A percentile compares a stretch with the other conserved stretches of the same genome.
Conservation (phyloP, 805 yeast species). For the Myxozyma nipponensis region DNA sequence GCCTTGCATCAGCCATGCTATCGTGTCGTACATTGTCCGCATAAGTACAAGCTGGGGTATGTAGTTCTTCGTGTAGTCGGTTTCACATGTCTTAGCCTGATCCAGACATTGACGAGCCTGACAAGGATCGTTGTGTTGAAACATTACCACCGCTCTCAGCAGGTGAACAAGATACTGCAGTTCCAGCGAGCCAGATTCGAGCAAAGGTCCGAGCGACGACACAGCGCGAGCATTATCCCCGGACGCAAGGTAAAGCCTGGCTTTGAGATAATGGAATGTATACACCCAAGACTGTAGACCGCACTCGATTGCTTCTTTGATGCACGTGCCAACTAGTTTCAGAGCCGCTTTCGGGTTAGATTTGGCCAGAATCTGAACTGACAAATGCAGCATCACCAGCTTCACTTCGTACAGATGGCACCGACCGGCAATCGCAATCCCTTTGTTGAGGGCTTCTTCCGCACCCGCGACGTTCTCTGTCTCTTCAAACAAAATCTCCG, state of each 20-base stretch:
- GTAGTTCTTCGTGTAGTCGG: constrained; percentile 21
- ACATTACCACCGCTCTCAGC: constrained; percentile 8
- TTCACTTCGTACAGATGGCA: constrained; percentile 20
- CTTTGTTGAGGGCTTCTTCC: constrained; percentile 26
- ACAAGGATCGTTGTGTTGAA: constrained; percentile 8
- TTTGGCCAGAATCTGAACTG: constrained; percentile 13
- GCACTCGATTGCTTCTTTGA: constrained; percentile 14
- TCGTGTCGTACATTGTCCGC: constrained; percentile 10
- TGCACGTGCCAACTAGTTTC: constrained; percentile 11
- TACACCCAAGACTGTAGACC: constrained; percentile 14
- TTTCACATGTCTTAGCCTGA: constrained; percentile 18
- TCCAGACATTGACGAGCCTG: constrained; percentile 8
- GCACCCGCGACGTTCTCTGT: constrained; percentile 12
- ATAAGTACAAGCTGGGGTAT: constrained; percentile 21
- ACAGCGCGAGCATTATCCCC: constrained; percentile 2
- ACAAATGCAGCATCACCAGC: constrained; percentile 22
- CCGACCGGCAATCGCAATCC: constrained; percentile 21
- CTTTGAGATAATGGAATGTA: constrained; percentile 13
- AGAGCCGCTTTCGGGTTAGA: constrained; percentile 19
- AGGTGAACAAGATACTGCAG: constrained; percentile 11
- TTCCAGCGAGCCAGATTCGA: constrained; percentile 19
- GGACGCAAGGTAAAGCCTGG: constrained; percentile 2
- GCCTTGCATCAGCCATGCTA: constrained; percentile 1
- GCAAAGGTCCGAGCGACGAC: constrained; percentile 5
- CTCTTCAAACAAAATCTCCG: constrained; percentile 16